Conservation (phyloP, 2,329 filamentous ascomycete genomes). For the Ophiostoma fasciatum region DNA sequence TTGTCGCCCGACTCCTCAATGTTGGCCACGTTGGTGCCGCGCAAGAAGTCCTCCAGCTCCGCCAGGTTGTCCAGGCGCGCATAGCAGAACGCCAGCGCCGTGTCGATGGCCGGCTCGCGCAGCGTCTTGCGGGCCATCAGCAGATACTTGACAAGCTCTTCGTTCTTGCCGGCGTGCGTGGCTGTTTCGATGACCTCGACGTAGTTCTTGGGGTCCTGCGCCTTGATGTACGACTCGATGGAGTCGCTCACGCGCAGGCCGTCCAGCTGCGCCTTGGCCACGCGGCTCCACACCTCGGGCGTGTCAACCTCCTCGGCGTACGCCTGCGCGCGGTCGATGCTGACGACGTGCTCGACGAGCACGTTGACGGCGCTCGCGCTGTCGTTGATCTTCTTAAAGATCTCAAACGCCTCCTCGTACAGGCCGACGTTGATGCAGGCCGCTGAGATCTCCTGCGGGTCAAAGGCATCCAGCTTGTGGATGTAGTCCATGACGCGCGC, state of each 20-base stretch:
- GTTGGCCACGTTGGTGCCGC: conserved; percentile 85
- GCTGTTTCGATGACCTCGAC: conserved; percentile 91
- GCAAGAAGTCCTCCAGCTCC: conserved; percentile 93
- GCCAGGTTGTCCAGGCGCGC: conserved; percentile 80
- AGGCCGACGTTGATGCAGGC: conserved; percentile 92
- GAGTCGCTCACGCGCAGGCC: conserved; percentile 83
- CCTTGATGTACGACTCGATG: conserved; percentile 95
- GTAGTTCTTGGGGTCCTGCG: conserved; percentile 84
- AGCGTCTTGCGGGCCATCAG: conserved; percentile 96
- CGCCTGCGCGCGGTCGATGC: conserved; percentile 90
- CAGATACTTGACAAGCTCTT: conserved; percentile 91
- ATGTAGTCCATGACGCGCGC: conserved; percentile 92
- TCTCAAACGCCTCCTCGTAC: conserved; percentile 93
- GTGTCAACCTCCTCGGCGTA: conserved; percentile 91
- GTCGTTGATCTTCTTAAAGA: conserved; percentile 95
- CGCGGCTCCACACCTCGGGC: conserved; percentile 94
- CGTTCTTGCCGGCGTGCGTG: conserved; percentile 90
- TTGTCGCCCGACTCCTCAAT: conserved; percentile 96
- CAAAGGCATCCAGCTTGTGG: conserved; percentile 77
- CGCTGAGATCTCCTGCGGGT: conserved; percentile 79
- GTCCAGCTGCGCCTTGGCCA: conserved; percentile 94
- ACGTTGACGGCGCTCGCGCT: conserved; percentile 79
- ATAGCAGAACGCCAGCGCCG: conserved; percentile 82
- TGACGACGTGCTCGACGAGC: conserved; percentile 89
- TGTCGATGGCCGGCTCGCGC: conserved; percentile 86